Conservation (phyloP, 2,329 filamentous ascomycete genomes). For the Fusarium haematococcum region DNA sequence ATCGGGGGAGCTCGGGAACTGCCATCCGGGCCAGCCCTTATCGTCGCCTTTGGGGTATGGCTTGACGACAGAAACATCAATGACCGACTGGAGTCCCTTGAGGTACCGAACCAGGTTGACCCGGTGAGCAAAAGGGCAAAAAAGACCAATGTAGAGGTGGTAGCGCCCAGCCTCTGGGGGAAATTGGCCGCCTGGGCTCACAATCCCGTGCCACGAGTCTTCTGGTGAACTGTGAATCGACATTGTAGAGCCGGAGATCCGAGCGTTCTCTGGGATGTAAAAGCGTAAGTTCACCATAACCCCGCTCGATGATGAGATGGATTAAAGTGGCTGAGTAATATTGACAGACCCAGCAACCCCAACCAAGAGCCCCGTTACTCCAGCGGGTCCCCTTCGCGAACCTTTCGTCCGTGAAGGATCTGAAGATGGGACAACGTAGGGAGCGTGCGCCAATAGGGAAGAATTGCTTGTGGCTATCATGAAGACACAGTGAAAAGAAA, state of each 20-base stretch:
- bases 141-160: slow-evolving; percentile 69
- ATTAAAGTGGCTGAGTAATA: not conserved
- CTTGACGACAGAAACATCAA: slow-evolving; percentile 71
- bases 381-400: not conserved
- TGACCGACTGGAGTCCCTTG: slow-evolving; percentile 78
- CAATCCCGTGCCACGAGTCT: slow-evolving; percentile 43
- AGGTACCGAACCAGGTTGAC: slow-evolving; percentile 77
- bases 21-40: slow-evolving; percentile 73
- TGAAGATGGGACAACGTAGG: not conserved
- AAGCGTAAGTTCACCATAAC: not conserved
- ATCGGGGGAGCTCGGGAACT: slow-evolving; percentile 63
- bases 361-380: not conserved
- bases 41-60: slow-evolving; percentile 75
- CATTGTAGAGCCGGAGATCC: slow-evolving; percentile 3
- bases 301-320: not conserved
- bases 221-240: slow-evolving; percentile 31
- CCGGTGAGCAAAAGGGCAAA: slow-evolving; percentile 77
- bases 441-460: not conserved
- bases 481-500: not conserved
- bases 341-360: not conserved
- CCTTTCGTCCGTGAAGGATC: not conserved
- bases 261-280: not conserved
- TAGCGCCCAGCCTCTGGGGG: slow-evolving; percentile 70
- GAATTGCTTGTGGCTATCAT: not conserved
- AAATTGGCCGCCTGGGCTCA: slow-evolving; percentile 53